Base-by-base conservation (phyloP, 768 basidiomycete species). In the Suillus ampliporus region DNA sequence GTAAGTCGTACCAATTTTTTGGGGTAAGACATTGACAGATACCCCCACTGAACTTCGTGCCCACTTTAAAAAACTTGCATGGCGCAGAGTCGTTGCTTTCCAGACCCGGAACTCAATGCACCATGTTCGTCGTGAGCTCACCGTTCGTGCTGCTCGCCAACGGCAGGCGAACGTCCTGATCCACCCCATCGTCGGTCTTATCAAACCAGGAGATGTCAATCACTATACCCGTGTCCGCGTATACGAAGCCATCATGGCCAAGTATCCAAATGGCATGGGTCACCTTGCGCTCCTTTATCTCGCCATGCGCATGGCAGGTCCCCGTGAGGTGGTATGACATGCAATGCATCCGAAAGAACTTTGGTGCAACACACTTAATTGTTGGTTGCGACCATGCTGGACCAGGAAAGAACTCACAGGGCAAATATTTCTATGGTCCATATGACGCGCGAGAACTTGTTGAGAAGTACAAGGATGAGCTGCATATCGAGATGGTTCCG, bases 101-200 rank as follows among this genome's bases (percentile, higher is more conserved):
- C 95, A 97, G 77, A 97, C 96, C n/a, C 89, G 97, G 63, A 99
- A 99, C 80, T 97, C 97, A 1, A 99, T 99, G 97, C 97, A 99
- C 76, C 88, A 97, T 60, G 97, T 97, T 17, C 97, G 99, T 75
- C 90, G 97, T 59, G 97, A 99, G 75, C 86, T 99, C 50, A 99
- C 97, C 38, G 91, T 99, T 62, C 93, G 97, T 64, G 97, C 97
- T 21, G 97, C 97, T 26, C 91, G 97, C 65, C 91, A 94, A 73
- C 87, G 89, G 58, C 92, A 96, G 76, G 95, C 96, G 21, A 99
- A 99, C 75, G 91, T 99, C 57, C 90, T 99, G 67, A 94, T 99
- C 64, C 97, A 99, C 77, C 97, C 97, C 44, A 96, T 98, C 50
- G 97, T 99, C 62, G 97, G 97, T 58, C 84, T 99, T 60, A 99